These are phyloP conservation scores for Apiotrichum laibachii DNA, from an alignment of 1,284 basidiomycete genomes.

Conservation along the genomic window DNA sequence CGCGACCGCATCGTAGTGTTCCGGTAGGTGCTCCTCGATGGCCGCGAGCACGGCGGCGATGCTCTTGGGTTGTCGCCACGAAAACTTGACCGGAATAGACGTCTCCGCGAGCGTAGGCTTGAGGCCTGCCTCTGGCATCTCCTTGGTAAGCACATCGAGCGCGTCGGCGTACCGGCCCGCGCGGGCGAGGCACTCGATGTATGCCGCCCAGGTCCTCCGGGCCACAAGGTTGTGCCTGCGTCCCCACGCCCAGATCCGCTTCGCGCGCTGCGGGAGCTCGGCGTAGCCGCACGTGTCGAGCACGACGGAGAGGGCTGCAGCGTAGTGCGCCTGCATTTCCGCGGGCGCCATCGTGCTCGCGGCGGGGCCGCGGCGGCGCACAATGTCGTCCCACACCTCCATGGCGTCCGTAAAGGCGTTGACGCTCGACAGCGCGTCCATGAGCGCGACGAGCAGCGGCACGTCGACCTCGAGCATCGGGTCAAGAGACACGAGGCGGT, in stretches of 20 bases:
- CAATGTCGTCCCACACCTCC: constrained; percentile 75
- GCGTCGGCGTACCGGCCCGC: constrained; percentile 67
- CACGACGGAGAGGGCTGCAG: constrained; percentile 71
- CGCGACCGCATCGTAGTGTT: not conserved
- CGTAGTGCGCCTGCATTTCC: constrained; percentile 55
- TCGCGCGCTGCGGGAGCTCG: constrained; percentile 57
- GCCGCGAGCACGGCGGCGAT: not conserved
- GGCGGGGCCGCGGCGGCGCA: constrained; percentile 51
- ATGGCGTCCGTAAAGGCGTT: constrained; percentile 68
- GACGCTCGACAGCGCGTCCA: constrained; percentile 74
- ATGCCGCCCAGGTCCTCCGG: constrained; percentile 64
- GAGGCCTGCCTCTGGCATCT: constrained; percentile 56
- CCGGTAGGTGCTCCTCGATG: not conserved
- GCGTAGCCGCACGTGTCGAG: constrained; percentile 76
- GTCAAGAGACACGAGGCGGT: constrained; percentile 76
- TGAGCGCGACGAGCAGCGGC: constrained; percentile 18
- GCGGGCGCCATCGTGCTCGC: not conserved
- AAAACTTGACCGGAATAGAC: constrained; percentile 11
- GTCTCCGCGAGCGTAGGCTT: not conserved
- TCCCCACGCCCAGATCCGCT: constrained; percentile 59
- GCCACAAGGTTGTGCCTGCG: constrained; percentile 58
- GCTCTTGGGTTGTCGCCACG: not conserved
- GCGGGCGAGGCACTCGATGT: constrained; percentile 83
- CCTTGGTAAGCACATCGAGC: constrained; percentile 60
- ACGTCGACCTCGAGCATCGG: constrained; percentile 69